Percentiles rank a stretch among this genome's conserved stretches.
phyloP scores from a whole-genome alignment of 1,284 basidiomycete species.

The Volvariella surrecta region DNA sequence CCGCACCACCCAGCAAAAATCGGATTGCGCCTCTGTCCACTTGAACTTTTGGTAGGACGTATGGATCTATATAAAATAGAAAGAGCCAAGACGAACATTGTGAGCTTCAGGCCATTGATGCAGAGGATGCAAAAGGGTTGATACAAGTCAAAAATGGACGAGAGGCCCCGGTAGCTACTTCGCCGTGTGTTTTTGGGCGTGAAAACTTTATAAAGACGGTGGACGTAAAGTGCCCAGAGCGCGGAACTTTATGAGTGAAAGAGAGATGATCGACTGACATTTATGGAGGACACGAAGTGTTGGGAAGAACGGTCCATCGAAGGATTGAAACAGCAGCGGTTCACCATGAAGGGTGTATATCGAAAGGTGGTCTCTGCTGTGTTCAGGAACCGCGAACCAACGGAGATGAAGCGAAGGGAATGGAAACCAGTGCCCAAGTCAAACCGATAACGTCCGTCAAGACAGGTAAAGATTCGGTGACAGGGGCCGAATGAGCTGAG shows the following conservation, averaged over 20 bases:
- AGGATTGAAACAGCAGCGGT: slow-evolving; percentile 95
- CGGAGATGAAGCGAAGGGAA: not conserved
- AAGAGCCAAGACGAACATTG: not conserved
- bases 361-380: slow-evolving; percentile 90
- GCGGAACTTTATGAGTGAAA: slow-evolving; percentile 1
- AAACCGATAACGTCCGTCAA: slow-evolving; percentile 3
- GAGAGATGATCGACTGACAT: slow-evolving; percentile 47
- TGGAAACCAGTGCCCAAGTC: slow-evolving; percentile 4
- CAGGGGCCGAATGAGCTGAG: slow-evolving; percentile 5
- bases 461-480: not conserved
- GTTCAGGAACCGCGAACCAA: not conserved
- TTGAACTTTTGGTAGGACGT: slow-evolving; percentile 80
- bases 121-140: not conserved
- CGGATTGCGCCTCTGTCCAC: slow-evolving; percentile 98
- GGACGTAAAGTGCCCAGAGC: not conserved
- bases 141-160: not conserved
- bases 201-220: slow-evolving; percentile 2
- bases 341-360: slow-evolving; percentile 84
- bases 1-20: slow-evolving; percentile 87
- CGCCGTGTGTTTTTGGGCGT: not conserved
- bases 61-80: slow-evolving; percentile 59
- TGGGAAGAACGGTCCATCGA: slow-evolving; percentile 89
- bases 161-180: not conserved
- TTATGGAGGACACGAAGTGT: slow-evolving; percentile 86
- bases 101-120: not conserved